These are phyloP conservation scores for Sonneratia caseolaris DNA, from an alignment of 345 rosid species.

Conservation along the genomic window DNA sequence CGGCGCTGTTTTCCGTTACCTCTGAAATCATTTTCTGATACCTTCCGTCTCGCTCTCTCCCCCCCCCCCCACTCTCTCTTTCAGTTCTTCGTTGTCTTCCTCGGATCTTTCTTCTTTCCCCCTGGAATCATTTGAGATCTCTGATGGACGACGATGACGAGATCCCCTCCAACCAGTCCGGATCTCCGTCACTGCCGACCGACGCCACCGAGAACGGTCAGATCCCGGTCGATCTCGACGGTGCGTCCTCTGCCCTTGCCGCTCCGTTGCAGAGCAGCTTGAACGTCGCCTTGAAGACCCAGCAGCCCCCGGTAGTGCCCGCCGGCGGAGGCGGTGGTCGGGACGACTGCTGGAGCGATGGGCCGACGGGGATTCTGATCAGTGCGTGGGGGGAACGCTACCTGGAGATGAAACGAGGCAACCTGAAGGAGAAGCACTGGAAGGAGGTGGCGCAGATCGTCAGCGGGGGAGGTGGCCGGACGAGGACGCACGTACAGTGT, in stretches of 20 bases:
- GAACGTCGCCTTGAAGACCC: constrained; percentile 19
- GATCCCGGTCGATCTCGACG: constrained; percentile 36
- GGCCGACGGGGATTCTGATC: constrained; percentile 68
- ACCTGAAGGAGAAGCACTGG: constrained; percentile 95
- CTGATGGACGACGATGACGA: constrained; percentile 55
- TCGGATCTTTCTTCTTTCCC: background rate
- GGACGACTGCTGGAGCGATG: constrained; percentile 98
- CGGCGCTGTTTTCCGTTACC: background rate
- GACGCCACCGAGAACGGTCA: constrained; percentile 28
- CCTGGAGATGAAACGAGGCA: constrained; percentile 85
- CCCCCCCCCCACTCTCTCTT: constrained; percentile 11
- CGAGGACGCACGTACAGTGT: constrained; percentile 83
- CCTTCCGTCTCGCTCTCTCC: constrained; percentile 6
- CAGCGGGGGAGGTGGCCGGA: constrained; percentile 47
- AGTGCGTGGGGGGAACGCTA: constrained; percentile 95
- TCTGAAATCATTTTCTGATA: background rate
- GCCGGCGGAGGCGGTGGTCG: constrained; percentile 50
- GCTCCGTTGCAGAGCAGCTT: constrained; percentile 22
- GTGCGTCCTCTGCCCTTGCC: constrained; percentile 25
- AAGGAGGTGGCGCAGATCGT: constrained; percentile 92
- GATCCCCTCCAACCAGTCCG: constrained; percentile 36
- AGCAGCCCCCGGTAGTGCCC: constrained; percentile 15
- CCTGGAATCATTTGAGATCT: constrained; percentile 17
- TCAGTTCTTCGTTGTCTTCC: background rate
- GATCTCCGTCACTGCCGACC: constrained; percentile 13